phyloP scores from a whole-genome alignment of 2,329 filamentous ascomycete genomes.

The Pseudogymnoascus sp. region DNA sequence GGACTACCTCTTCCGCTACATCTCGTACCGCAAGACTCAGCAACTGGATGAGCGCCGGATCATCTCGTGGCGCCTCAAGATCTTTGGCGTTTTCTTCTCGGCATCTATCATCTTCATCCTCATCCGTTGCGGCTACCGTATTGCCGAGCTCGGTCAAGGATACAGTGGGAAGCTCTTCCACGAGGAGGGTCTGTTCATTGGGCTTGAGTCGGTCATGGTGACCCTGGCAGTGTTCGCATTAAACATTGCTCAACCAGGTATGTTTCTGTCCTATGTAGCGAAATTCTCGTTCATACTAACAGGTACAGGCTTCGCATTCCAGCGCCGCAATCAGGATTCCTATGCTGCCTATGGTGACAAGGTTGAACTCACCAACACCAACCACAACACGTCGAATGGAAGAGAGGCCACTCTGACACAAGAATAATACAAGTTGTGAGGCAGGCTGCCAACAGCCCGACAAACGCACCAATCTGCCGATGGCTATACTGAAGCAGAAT shows the following conservation, averaged over 20 bases:
- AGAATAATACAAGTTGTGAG: slow-evolving; percentile 12
- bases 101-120: slow-evolving; percentile 56
- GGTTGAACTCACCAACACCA: not conserved
- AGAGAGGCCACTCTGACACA: slow-evolving; percentile 8
- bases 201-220: slow-evolving; percentile 50
- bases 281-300: slow-evolving; percentile 12
- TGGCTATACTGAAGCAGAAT: slow-evolving; percentile 10
- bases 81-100: slow-evolving; percentile 47
- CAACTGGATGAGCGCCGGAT: slow-evolving; percentile 30
- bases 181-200: slow-evolving; percentile 49
- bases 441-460: slow-evolving; percentile 10
- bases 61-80: slow-evolving; percentile 38
- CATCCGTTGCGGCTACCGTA: slow-evolving; percentile 56
- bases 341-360: not conserved
- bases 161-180: slow-evolving; percentile 53
- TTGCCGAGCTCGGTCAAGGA: slow-evolving; percentile 58
- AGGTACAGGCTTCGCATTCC: slow-evolving; percentile 13
- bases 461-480: not conserved
- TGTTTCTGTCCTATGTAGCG: slow-evolving; percentile 9
- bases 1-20: slow-evolving; percentile 17
- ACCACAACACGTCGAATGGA: slow-evolving; percentile 8
- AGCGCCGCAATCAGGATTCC: slow-evolving; percentile 5
- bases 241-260: slow-evolving; percentile 28
- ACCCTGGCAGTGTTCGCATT: slow-evolving; percentile 38
- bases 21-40: slow-evolving; percentile 9